Evolutionary conservation across 495 filamentous ascomycete genomes (phyloP).

Genomic region (Umbilicaria muhlenbergii): DNA sequence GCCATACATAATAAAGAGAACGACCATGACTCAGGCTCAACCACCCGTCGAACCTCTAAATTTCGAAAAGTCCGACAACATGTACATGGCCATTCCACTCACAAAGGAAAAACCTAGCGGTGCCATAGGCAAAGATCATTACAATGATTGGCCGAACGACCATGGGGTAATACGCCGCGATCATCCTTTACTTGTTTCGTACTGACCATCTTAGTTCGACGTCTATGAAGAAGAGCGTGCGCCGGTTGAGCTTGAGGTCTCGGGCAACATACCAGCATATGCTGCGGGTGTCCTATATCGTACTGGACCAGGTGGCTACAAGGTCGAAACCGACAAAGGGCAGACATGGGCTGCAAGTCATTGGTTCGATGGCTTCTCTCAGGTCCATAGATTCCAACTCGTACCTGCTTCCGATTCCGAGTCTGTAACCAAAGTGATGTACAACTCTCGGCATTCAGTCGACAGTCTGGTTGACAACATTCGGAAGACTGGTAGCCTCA

Average conservation of each 20-base stretch:
- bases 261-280: constrained; percentile 34
- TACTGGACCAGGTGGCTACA: constrained; percentile 50
- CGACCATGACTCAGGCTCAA: no score
- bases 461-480: constrained; percentile 6
- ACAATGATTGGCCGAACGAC: constrained; percentile 23
- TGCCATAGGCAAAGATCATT: not conserved
- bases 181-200: not conserved
- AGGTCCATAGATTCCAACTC: constrained; percentile 60
- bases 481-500: constrained; percentile 4
- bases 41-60: no score
- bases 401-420: constrained; percentile 14
- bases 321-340: constrained; percentile 37
- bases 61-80: no score
- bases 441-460: constrained; percentile 42
- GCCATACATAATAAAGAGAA: no score
- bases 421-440: constrained; percentile 33
- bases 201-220: constrained; percentile 26
- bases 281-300: constrained; percentile 50
- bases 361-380: constrained; percentile 73
- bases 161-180: constrained; percentile 12
- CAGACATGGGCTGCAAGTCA: constrained; percentile 42
- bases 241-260: constrained; percentile 33
- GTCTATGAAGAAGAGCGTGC: constrained; percentile 29
- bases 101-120: no score
- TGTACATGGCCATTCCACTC: no score